phyloP scores from a whole-genome alignment of 352 stramenopile species.

The Elongisporangium anandrum region DNA sequence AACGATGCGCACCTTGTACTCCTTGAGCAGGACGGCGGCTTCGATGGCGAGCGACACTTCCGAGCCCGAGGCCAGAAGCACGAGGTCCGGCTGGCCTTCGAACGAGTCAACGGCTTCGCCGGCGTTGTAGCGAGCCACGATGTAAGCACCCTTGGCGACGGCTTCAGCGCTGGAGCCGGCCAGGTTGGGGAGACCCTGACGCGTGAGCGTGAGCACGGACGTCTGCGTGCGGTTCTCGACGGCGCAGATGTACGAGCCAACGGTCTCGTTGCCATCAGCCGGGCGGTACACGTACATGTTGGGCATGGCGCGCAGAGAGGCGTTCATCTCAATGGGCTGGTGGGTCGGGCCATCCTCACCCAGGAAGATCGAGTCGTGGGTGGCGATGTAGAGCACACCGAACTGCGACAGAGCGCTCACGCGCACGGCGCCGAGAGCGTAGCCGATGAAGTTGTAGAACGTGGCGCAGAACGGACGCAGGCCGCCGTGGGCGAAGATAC shows the following conservation, averaged over 20 bases:
- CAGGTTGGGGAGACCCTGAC: slow-evolving; percentile 90
- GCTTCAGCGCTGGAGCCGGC: slow-evolving; percentile 85
- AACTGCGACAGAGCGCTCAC: slow-evolving; percentile 94
- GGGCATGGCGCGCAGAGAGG: slow-evolving; percentile 94
- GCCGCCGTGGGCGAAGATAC: slow-evolving; percentile 96
- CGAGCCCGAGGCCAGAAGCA: slow-evolving; percentile 92
- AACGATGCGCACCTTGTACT: slow-evolving; percentile 91
- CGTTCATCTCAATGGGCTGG: slow-evolving; percentile 98
- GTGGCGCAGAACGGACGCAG: slow-evolving; percentile 98
- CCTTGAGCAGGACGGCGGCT: slow-evolving; percentile 88
- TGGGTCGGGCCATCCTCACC: slow-evolving; percentile 99
- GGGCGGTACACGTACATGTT: slow-evolving; percentile 98
- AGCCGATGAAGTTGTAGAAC: slow-evolving; percentile 99
- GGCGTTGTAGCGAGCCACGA: slow-evolving; percentile 76
- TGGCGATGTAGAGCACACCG: slow-evolving; percentile 98
- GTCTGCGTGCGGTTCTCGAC: slow-evolving; percentile 85
- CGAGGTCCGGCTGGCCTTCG: slow-evolving; percentile 82
- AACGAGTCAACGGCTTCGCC: slow-evolving; percentile 68
- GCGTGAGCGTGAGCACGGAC: slow-evolving; percentile 92
- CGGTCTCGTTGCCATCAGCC: slow-evolving; percentile 98
- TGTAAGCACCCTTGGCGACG: slow-evolving; percentile 90
- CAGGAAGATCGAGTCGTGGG: slow-evolving; percentile 99
- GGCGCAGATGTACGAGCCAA: slow-evolving; percentile 92
- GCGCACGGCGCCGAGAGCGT: slow-evolving; percentile 94
- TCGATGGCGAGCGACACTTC: slow-evolving; percentile 96